Percentiles rank a stretch among this genome's conserved stretches.
These are phyloP conservation scores for Diaporthe eres DNA, from an alignment of 2,329 filamentous ascomycete species.

Conservation along the genomic window DNA sequence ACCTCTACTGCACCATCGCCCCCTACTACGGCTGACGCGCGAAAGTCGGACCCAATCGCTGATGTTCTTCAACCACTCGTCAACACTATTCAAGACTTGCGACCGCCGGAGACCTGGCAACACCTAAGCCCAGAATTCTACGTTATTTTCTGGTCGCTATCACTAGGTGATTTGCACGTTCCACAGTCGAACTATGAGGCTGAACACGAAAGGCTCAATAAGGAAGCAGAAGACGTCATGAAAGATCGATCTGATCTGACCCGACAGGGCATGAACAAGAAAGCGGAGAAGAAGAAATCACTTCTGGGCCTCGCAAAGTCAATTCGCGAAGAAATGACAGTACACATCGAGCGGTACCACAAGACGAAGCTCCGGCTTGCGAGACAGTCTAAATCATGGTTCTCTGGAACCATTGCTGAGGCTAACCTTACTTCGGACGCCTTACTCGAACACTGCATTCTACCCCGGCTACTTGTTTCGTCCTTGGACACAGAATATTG, in stretches of 20 bases:
- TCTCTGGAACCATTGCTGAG: slow-evolving; percentile 75
- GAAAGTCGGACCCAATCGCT: slow-evolving; percentile 68
- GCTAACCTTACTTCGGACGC: slow-evolving; percentile 78
- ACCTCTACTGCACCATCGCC: slow-evolving; percentile 45
- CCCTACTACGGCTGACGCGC: slow-evolving; percentile 48
- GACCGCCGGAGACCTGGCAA: slow-evolving; percentile 76
- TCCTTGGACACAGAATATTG: slow-evolving; percentile 90
- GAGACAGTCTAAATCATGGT: slow-evolving; percentile 85
- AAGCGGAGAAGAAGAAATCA: slow-evolving; percentile 78
- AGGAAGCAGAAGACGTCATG: slow-evolving; percentile 76
- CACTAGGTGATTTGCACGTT: slow-evolving; percentile 84
- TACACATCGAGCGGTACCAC: slow-evolving; percentile 76
- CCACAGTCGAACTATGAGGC: slow-evolving; percentile 83
- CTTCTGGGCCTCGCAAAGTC: slow-evolving; percentile 78
- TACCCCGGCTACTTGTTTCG: slow-evolving; percentile 89
- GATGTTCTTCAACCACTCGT: slow-evolving; percentile 82
- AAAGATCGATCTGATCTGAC: slow-evolving; percentile 82
- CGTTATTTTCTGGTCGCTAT: slow-evolving; percentile 91
- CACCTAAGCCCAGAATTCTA: slow-evolving; percentile 86
- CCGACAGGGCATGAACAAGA: slow-evolving; percentile 74
- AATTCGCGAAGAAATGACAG: slow-evolving; percentile 80
- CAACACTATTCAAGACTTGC: slow-evolving; percentile 72
- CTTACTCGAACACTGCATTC: slow-evolving; percentile 89
- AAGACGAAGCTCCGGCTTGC: slow-evolving; percentile 78
- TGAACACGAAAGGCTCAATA: slow-evolving; percentile 78